Evolutionary conservation across 139 green algal genomes (phyloP), one percentile per base, ranked within the genome.

Genomic region (Protoeuglena noctilucae): DNA sequence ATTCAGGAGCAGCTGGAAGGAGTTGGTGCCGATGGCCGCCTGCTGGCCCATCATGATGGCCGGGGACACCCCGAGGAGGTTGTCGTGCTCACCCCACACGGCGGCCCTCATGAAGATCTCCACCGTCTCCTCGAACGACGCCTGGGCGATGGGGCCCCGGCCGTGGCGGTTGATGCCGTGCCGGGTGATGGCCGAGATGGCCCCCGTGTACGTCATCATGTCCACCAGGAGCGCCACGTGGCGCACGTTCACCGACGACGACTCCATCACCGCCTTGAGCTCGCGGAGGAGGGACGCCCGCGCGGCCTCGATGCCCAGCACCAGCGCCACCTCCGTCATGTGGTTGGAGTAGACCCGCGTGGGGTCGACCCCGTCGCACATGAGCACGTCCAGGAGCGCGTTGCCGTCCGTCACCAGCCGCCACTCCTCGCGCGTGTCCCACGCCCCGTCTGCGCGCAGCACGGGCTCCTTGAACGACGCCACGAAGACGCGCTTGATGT

Each of bases 91-190:
- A 2, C 66, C 65, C 65, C 75, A 87, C n/a, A 64, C 70, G 1
- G 76, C 73, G 3, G 84, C 87, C 41, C 88, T 76, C 59, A 89
- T 80, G 29, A 99, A 70, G 56, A 99, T 95, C 58, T 99, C 92
- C 16, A 94, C 87, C 9, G 92, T 97, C 84, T 99, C 91, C 74
- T 99, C 92, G 65, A 99, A 99, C 54, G 73, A 88, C 63, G 81
- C 93, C 61, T 93, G 84, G 66, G 89, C 84, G 49, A 97, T 69
- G 16, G 73, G 91, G 67, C 85, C 65, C 66, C 78, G 78, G 30
- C 94, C 91, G 6, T 70, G 82, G 51, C 89, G 77, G 79, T 99
- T 99, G 83, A 99, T 97, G 57, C 92, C 92, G 60, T 99, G 91
- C 28, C 92, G 77, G 3, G 89, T 98, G 81, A 98, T 97, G 39